Evolutionary conservation across 768 basidiomycete species (phyloP), one percentile per base, ranked within the genome.

Genomic region (Lactarius vividus): DNA sequence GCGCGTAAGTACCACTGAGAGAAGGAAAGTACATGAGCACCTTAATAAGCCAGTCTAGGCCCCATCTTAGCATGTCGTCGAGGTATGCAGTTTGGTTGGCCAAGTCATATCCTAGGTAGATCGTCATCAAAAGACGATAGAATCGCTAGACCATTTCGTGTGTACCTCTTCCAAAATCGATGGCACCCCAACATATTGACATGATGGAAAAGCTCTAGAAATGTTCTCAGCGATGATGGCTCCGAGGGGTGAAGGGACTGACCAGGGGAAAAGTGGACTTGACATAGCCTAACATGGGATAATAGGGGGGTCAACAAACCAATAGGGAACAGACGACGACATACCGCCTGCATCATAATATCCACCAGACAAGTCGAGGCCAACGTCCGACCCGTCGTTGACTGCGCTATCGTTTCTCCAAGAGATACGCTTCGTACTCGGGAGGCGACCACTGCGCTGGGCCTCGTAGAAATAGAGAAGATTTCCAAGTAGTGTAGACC

Each of bases 321-420:
- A 1, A 39, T 59, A 35, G 59, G 33, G n/a, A 33, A 2, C 26
- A 13, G 23, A 42, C 52, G 23, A 42, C 52, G 66, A 71, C 79
- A 72, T 72, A 91, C 91, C 91, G 79, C 94, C 94, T 66, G 94
- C 94, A 80, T 96, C 95, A 73, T 92, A 96, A 74, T 89, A 96
- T 8, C 95, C 96, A 74, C 94, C 93, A 35, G 82, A 86, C 60
- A 97, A 77, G 74, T 98, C 91, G 18, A 94, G 72, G 5, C 82
- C 81, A 37, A 81, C 87, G 68, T 93, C 89, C 64, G 80, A 75
- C 18, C 94, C 96, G 76, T 98, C 95, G 42, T 85, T 77, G 28
- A 88, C 71, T 20, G 85, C 84, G 71, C 91, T 93, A 64, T 88
- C 83, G 72, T 97, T 97, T 60, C 95, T 81, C 96, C 95, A 98